These are phyloP conservation scores for Symbiodinium natans DNA, from an alignment of 73 alveolate genomes.

Conservation along the genomic window DNA sequence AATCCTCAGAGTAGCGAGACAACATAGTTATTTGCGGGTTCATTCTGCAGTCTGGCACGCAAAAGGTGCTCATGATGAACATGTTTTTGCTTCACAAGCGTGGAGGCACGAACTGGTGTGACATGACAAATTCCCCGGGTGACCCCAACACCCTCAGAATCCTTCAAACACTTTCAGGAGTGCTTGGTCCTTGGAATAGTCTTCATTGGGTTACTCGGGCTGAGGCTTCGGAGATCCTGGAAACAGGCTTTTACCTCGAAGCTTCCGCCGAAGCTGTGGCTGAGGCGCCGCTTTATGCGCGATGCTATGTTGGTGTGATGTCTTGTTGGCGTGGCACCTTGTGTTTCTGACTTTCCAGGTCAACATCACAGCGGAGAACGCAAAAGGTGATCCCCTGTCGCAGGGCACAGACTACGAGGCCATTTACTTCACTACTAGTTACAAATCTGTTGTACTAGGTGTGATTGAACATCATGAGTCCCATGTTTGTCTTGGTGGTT, in stretches of 20 bases:
- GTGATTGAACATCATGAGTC: not conserved
- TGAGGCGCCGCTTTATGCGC: not conserved
- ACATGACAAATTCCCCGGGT: too few species aligned
- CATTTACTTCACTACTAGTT: not conserved
- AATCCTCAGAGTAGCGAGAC: too few species aligned
- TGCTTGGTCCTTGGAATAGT: too few species aligned
- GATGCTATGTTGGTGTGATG: not conserved
- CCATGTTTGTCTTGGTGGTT: not conserved
- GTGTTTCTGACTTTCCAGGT: not conserved
- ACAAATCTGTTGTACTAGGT: too few species aligned
- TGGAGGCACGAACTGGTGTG: too few species aligned
- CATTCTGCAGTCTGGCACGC: too few species aligned
- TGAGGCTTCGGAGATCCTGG: constrained; percentile 47
- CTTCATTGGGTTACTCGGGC: too few species aligned
- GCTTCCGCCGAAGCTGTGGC: not conserved
- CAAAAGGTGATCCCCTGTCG: constrained; percentile 22
- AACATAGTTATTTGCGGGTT: too few species aligned
- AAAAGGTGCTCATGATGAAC: too few species aligned
- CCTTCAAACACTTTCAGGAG: too few species aligned
- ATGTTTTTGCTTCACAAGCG: too few species aligned
- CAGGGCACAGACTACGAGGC: constrained; percentile 69
- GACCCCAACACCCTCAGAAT: too few species aligned
- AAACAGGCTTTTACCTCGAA: constrained; percentile 26
- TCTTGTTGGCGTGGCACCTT: not conserved
- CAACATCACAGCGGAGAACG: constrained; percentile 50